Conservation (phyloP, 768 basidiomycete species). For the Lyophyllum atratum region DNA sequence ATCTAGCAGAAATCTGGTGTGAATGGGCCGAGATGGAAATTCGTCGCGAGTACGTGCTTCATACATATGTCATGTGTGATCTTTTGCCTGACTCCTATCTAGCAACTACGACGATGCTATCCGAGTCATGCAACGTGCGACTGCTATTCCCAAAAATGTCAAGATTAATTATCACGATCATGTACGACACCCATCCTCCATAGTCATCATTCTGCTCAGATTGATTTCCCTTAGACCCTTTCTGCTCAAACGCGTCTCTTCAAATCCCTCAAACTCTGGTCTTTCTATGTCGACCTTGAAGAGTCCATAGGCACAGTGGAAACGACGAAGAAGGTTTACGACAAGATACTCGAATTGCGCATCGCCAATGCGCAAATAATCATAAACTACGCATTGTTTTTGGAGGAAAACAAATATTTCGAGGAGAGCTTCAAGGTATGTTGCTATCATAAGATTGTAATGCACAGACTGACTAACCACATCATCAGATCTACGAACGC, state of each 20-base stretch:
- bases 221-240: slow-evolving; percentile 53
- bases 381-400: slow-evolving; percentile 94
- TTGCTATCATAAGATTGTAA: not conserved
- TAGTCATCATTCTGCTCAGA: not conserved
- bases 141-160: slow-evolving; percentile 85
- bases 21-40: slow-evolving; percentile 99
- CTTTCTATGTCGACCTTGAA: slow-evolving; percentile 96
- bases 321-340: slow-evolving; percentile 89
- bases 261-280: slow-evolving; percentile 98
- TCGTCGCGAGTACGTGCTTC: slow-evolving; percentile 78
- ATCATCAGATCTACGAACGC: slow-evolving; percentile 83
- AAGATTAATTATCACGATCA: slow-evolving; percentile 96
- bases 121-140: slow-evolving; percentile 95
- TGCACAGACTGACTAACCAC: slow-evolving; percentile 1
- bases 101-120: slow-evolving; percentile 98
- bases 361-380: slow-evolving; percentile 99
- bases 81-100: slow-evolving; percentile 4
- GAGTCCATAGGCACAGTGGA: slow-evolving; percentile 96
- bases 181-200: slow-evolving; percentile 40
- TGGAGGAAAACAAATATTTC: slow-evolving; percentile 97
- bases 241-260: slow-evolving; percentile 89
- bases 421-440: slow-evolving; percentile 96
- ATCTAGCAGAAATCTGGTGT: slow-evolving; percentile 98
- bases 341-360: slow-evolving; percentile 93
- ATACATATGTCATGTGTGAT: not conserved